These are phyloP conservation scores for Cicer cuneatum DNA, from an alignment of 306 rosid genomes.

Conservation along the genomic window DNA sequence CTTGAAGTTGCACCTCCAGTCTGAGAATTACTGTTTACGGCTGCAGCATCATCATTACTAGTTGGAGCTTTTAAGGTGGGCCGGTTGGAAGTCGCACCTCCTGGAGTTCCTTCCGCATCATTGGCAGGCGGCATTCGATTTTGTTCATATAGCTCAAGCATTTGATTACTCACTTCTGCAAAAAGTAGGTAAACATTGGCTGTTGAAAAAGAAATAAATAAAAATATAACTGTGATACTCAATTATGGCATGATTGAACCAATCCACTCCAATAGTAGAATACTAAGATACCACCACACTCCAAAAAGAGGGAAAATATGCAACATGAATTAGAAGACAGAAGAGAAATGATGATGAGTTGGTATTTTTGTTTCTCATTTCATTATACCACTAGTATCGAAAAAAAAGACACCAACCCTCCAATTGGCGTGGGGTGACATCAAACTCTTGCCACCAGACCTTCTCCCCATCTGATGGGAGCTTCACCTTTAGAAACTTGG, in stretches of 20 bases:
- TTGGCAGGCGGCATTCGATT: slow-evolving; percentile 74
- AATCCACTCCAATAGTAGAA: slow-evolving; percentile 34
- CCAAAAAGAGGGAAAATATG: slow-evolving; percentile 14
- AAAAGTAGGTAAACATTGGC: slow-evolving; percentile 45
- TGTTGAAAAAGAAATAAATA: slow-evolving; percentile 10
- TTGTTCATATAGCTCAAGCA: slow-evolving; percentile 96
- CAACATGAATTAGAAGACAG: slow-evolving; percentile 26
- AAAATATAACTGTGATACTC: background rate
- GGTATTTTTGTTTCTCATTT: slow-evolving; percentile 45
- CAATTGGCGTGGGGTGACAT: slow-evolving; percentile 99
- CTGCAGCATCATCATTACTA: slow-evolving; percentile 66
- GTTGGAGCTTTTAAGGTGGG: slow-evolving; percentile 52
- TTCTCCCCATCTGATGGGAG: slow-evolving; percentile 99
- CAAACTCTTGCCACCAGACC: slow-evolving; percentile 99
- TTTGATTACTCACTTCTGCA: slow-evolving; percentile 99
- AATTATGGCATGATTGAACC: slow-evolving; percentile 15
- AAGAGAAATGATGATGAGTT: slow-evolving; percentile 42
- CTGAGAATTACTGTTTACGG: slow-evolving; percentile 64
- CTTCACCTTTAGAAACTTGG: slow-evolving; percentile 96
- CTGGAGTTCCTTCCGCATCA: slow-evolving; percentile 76
- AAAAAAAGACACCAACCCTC: slow-evolving; percentile 89
- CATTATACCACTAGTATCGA: slow-evolving; percentile 51
- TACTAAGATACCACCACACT: slow-evolving; percentile 23
- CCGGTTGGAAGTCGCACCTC: slow-evolving; percentile 59
- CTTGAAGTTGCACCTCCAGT: slow-evolving; percentile 62